A percentile compares a stretch with the other conserved stretches of the same genome.
Evolutionary conservation across 495 filamentous ascomycete genomes (phyloP).

Genomic region (Penicillium alfredii): DNA sequence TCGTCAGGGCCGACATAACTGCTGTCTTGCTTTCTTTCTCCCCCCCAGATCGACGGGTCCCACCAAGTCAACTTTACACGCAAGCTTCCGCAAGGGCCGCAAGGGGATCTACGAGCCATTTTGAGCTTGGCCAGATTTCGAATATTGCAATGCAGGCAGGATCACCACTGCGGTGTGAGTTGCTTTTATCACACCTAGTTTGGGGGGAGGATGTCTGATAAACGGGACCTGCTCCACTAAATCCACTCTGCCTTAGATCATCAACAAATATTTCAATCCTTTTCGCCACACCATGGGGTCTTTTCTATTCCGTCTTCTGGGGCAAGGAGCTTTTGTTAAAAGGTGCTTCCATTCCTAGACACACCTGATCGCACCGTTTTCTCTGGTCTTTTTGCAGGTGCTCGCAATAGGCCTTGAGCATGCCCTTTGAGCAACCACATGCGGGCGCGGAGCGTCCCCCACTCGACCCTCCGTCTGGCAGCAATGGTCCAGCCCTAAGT

Average conservation of each 20-base stretch:
- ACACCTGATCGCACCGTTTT: background rate
- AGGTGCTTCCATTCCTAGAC: conserved; percentile 9
- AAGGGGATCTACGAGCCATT: background rate
- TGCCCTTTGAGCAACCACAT: conserved; percentile 10
- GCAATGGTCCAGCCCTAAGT: background rate
- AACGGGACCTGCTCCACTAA: conserved; percentile 8
- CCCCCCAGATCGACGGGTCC: background rate
- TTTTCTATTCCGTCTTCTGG: too few species aligned
- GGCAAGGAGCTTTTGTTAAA: too few species aligned
- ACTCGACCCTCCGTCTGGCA: too few species aligned
- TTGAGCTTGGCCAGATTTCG: background rate
- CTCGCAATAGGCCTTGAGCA: conserved; percentile 1
- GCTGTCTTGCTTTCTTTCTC: too few species aligned
- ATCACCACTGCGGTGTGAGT: too few species aligned
- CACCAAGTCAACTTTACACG: conserved; percentile 7
- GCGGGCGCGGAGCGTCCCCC: conserved; percentile 8
- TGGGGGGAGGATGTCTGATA: too few species aligned
- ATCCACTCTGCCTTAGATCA: conserved; percentile 12
- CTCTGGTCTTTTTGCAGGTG: background rate
- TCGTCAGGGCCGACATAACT: background rate
- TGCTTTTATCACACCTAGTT: too few species aligned
- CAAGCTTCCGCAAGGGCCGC: conserved; percentile 10
- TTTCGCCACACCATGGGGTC: too few species aligned
- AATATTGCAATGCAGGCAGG: too few species aligned
- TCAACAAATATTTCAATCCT: conserved; percentile 11